phyloP scores from a whole-genome alignment of 345 rosid genomes.

The Combretum micranthum region DNA sequence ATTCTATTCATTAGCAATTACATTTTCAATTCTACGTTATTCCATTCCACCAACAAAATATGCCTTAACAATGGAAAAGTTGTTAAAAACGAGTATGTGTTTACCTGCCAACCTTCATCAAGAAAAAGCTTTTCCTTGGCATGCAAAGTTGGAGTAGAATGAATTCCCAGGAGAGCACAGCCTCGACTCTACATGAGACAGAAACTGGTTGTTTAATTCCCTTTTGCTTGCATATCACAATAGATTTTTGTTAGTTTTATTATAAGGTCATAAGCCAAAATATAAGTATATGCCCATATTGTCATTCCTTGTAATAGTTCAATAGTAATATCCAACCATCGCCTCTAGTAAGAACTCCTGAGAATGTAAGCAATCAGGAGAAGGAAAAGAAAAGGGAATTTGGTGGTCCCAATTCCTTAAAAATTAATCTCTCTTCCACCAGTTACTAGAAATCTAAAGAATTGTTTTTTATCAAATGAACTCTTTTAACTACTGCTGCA shows the following conservation, averaged over 20 bases:
- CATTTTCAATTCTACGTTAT: background rate
- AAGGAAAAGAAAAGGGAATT: too few relatives aligned
- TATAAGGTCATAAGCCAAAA: too few relatives aligned
- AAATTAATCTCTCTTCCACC: too few relatives aligned
- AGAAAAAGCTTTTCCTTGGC: slow-evolving; percentile 82
- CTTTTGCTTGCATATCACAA: background rate
- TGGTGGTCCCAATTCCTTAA: too few relatives aligned
- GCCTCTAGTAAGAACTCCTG: too few relatives aligned
- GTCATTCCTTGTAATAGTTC: background rate
- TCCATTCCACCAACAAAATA: background rate
- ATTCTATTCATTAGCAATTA: too few relatives aligned
- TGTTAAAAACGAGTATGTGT: background rate
- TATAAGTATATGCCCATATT: background rate
- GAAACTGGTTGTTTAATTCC: background rate
- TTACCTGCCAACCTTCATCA: slow-evolving; percentile 96
- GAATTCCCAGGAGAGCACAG: slow-evolving; percentile 79
- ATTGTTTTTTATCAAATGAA: too few relatives aligned
- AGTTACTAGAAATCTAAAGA: too few relatives aligned
- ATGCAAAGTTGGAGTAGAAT: slow-evolving; percentile 75
- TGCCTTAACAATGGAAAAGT: background rate
- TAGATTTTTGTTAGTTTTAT: background rate
- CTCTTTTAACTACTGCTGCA: too few relatives aligned
- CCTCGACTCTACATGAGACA: slow-evolving; percentile 75
- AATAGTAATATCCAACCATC: background rate
- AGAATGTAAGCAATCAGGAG: too few relatives aligned